Percentiles rank a stretch among this genome's conserved stretches.
Conservation (phyloP, 495 filamentous ascomycete genomes). For the Daldinia childiae region DNA sequence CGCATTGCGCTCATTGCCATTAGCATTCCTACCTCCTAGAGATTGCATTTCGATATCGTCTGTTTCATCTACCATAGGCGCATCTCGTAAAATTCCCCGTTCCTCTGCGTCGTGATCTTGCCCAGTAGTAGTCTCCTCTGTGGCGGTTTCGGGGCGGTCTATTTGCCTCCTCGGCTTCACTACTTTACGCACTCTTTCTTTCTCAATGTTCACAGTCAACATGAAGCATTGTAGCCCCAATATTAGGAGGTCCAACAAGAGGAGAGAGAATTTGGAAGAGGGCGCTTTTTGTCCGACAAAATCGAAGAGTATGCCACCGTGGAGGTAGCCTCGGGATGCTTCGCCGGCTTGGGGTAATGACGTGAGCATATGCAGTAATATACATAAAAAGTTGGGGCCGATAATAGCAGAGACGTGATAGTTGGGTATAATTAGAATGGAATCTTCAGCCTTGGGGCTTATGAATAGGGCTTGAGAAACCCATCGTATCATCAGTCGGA, state of each 20-base stretch:
- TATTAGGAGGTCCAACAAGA: slow-evolving; percentile 71
- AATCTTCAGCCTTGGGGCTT: slow-evolving; percentile 72
- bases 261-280: slow-evolving; percentile 68
- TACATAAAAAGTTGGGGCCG: slow-evolving; percentile 74
- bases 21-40: slow-evolving; percentile 40
- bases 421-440: slow-evolving; percentile 68
- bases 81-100: slow-evolving; percentile 70
- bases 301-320: slow-evolving; percentile 85
- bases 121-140: slow-evolving; percentile 34
- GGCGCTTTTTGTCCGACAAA: slow-evolving; percentile 88
- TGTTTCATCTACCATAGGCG: slow-evolving; percentile 49
- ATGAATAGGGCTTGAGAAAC: slow-evolving; percentile 78
- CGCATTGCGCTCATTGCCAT: slow-evolving; percentile 47
- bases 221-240: slow-evolving; percentile 76
- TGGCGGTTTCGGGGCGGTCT: slow-evolving; percentile 26
- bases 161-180: slow-evolving; percentile 47
- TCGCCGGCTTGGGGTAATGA: slow-evolving; percentile 74
- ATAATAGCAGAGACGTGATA: slow-evolving; percentile 77
- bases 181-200: slow-evolving; percentile 63
- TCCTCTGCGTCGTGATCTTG: slow-evolving; percentile 87
- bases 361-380: slow-evolving; percentile 73
- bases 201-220: slow-evolving; percentile 76
- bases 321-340: slow-evolving; percentile 79
- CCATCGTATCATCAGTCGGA: slow-evolving; percentile 74
- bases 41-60: slow-evolving; percentile 63